Evolutionary conservation across 2,329 filamentous ascomycete species (phyloP).

Genomic region (Chalaropsis ovoidea): DNA sequence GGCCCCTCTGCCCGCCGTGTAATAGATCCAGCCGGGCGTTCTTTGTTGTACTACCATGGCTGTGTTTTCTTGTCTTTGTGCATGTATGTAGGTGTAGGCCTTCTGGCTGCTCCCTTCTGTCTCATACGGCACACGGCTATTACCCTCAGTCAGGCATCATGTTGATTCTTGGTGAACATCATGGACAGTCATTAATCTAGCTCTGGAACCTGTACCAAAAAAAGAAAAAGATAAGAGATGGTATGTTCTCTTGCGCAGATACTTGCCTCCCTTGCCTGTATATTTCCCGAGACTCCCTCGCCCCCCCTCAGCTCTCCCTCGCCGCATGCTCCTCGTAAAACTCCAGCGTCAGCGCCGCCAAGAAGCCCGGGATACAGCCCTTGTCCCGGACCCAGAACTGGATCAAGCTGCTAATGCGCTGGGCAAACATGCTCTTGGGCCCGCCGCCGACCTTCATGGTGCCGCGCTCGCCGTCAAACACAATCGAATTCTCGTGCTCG

Average conservation of each 20-base stretch:
- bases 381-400: slow-evolving; percentile 93
- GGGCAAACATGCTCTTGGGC: slow-evolving; percentile 73
- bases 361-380: slow-evolving; percentile 85
- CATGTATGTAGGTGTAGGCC: neutral
- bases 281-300: neutral
- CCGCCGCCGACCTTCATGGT: slow-evolving; percentile 98
- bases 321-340: slow-evolving; percentile 66
- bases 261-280: slow-evolving; percentile 13
- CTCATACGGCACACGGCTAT: neutral
- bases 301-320: slow-evolving; percentile 22
- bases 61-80: neutral
- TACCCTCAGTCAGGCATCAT: neutral
- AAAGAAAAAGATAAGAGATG: slow-evolving; percentile 3
- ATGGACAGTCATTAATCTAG: slow-evolving; percentile 7
- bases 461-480: slow-evolving; percentile 86
- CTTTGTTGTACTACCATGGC: neutral
- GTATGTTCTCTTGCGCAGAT: neutral
- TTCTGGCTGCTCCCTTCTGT: neutral
- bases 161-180: neutral
- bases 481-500: slow-evolving; percentile 61
- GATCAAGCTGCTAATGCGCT: slow-evolving; percentile 74
- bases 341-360: slow-evolving; percentile 83
- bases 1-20: too few species aligned
- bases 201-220: neutral
- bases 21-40: neutral